These are phyloP conservation scores for Diplosphaera chodatii DNA, from an alignment of 139 green algal genomes.

Conservation along the genomic window DNA sequence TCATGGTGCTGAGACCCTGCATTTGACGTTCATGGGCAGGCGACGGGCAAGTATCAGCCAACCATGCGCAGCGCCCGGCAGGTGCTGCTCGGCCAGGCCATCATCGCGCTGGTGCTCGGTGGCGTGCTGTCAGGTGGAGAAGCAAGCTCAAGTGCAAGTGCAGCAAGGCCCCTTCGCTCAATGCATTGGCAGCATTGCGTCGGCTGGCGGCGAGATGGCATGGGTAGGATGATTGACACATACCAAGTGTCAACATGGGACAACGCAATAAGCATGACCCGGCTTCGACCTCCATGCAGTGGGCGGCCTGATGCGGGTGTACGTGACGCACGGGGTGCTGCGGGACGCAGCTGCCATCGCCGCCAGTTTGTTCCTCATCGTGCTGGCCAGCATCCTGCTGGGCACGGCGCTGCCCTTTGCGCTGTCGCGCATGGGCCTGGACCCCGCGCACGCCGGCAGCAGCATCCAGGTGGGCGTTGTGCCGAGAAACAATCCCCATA, in stretches of 20 bases:
- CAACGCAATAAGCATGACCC: no score
- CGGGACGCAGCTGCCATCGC: conserved; percentile 67
- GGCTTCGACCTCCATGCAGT: no score
- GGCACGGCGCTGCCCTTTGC: conserved; percentile 79
- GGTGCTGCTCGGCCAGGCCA: conserved; percentile 6
- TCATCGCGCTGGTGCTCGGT: conserved; percentile 69
- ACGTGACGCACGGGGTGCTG: conserved; percentile 61
- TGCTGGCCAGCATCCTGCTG: conserved; percentile 65
- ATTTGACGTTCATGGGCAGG: background rate
- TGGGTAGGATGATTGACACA: no score
- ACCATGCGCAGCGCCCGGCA: background rate
- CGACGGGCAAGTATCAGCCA: background rate
- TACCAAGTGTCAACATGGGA: no score
- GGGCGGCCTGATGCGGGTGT: conserved; percentile 74
- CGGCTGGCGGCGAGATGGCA: no score
- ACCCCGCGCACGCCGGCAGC: conserved; percentile 86
- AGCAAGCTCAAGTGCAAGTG: no score
- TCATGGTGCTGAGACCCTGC: no score
- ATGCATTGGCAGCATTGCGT: no score
- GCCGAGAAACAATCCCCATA: no score
- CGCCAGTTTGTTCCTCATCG: conserved; percentile 74
- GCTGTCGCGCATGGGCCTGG: conserved; percentile 50
- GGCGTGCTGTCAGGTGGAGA: conserved; percentile 38
- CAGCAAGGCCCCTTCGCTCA: no score
- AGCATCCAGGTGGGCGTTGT: conserved; percentile 65